Conservation (phyloP, 805 yeast species). For the Wickerhamiella spandovensis region DNA sequence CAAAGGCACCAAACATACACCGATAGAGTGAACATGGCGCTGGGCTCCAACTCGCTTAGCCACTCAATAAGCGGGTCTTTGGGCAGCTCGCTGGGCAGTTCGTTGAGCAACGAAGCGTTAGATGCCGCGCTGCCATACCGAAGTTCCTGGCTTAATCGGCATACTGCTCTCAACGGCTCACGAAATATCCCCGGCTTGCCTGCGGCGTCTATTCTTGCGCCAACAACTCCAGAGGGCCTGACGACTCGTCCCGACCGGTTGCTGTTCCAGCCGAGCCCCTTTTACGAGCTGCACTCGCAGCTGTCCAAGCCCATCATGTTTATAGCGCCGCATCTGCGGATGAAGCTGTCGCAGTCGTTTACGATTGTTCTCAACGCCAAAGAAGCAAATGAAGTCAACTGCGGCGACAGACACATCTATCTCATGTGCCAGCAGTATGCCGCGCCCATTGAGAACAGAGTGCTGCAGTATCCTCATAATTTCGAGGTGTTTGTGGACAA, state of each 20-base stretch:
- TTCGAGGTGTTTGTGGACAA: slow-evolving; percentile 55
- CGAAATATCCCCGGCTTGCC: background rate
- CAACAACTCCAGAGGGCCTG: background rate
- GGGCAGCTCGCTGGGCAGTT: background rate
- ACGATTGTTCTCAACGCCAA: slow-evolving; percentile 32
- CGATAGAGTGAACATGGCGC: background rate
- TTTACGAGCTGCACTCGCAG: slow-evolving; percentile 12
- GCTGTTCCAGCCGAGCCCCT: slow-evolving; percentile 19
- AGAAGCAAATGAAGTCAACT: slow-evolving; percentile 30
- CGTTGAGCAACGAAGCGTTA: background rate
- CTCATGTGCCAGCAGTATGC: slow-evolving; percentile 35
- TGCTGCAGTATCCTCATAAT: slow-evolving; percentile 56
- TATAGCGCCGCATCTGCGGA: slow-evolving; percentile 9
- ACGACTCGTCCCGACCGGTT: background rate
- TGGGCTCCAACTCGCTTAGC: too few species aligned
- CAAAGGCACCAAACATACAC: background rate
- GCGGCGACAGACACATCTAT: slow-evolving; percentile 29
- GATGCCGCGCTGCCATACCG: background rate
- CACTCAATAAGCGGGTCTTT: too few species aligned
- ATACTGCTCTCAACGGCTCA: background rate
- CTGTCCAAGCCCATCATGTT: slow-evolving; percentile 15
- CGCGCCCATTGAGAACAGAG: slow-evolving; percentile 9
- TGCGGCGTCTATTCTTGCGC: background rate
- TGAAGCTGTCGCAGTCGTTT: slow-evolving; percentile 2
- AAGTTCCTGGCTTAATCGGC: background rate